Evolutionary conservation across 2,329 filamentous ascomycete genomes (phyloP), one percentile per base, ranked within the genome.

Genomic region (Lachnellula occidentalis): DNA sequence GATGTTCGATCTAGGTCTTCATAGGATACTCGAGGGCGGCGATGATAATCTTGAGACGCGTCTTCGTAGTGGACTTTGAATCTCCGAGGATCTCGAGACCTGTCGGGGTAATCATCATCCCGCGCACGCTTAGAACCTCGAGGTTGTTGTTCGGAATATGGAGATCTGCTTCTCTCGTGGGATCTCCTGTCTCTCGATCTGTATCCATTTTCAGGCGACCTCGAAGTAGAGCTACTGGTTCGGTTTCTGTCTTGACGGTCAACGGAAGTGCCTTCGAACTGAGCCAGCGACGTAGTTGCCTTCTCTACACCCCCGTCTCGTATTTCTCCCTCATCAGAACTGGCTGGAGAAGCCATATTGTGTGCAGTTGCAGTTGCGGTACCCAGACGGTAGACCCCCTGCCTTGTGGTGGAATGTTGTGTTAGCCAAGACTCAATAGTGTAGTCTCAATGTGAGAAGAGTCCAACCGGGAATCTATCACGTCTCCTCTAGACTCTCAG

Each of bases 311-410:
- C 79, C 75, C 82, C 82, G 75, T 92, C 88, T 72, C 87, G 75
- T 73, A 92, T 90, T 78, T 95, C 90, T 75, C 90, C 90, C 75
- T 95, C 89, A 73, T 90, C 89, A 69, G 88, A 89, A 75, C 86
- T 90, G 66, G 79, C 74, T 72, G 73, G 70, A 60, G 76, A 75
- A 63, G 73, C 69, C 78, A 80, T 80, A 41, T 51, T 70, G 61
- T 17, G 17, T 46, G 21, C 48, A 65, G 57, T 9, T 39, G 36
- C 15, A n/a, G 36, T 39, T 17, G 36, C 60, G 56, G 55, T 55
- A 54, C 51, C 45, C 51, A 58, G 60, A 64, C 66, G 64, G 56
- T 63, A 69, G 63, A 64, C 59, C 66, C 66, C 66, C 66, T 69
- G 63, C 60, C 66, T 69, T 66, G 50, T 56, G 42, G 55, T 62